Evolutionary conservation across 2,329 filamentous ascomycete species (phyloP).

Genomic region (Fusarium sp.): DNA sequence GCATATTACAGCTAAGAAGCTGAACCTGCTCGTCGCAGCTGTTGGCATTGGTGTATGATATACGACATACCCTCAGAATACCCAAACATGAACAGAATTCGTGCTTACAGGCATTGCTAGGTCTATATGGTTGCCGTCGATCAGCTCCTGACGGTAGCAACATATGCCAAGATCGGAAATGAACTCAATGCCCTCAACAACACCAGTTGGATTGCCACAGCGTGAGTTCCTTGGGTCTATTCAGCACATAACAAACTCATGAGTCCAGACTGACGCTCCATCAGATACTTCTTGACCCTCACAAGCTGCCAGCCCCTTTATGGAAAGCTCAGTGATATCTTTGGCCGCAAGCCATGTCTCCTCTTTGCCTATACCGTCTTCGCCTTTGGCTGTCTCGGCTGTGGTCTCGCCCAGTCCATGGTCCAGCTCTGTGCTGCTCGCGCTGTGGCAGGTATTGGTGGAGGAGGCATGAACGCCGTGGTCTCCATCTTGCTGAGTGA

Average conservation of each 20-base stretch:
- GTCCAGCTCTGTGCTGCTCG: conserved; percentile 73
- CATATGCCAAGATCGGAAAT: conserved; percentile 80
- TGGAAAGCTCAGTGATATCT: conserved; percentile 76
- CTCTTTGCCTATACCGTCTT: conserved; percentile 74
- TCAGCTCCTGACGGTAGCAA: conserved; percentile 81
- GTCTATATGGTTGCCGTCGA: conserved; percentile 79
- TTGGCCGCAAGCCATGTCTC: conserved; percentile 73
- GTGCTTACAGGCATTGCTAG: conserved; percentile 51
- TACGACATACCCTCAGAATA: background rate
- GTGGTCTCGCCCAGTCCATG: conserved; percentile 72
- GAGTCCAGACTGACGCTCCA: conserved; percentile 1
- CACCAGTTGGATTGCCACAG: conserved; percentile 77
- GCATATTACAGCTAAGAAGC: conserved; percentile 48
- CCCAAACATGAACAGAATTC: background rate
- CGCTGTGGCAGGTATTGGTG: conserved; percentile 66
- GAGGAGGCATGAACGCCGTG: conserved; percentile 77
- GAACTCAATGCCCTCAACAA: conserved; percentile 79
- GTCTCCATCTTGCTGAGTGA: conserved; percentile 75
- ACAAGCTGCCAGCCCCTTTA: conserved; percentile 81
- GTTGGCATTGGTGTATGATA: conserved; percentile 52
- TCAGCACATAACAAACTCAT: background rate
- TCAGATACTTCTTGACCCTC: conserved; percentile 76
- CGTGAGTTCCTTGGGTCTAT: conserved; percentile 44
- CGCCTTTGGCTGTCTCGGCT: conserved; percentile 70
- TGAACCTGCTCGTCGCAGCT: conserved; percentile 53